These are phyloP conservation scores for Fusarium nematophilum DNA, from an alignment of 2,329 filamentous ascomycete genomes.

Conservation along the genomic window DNA sequence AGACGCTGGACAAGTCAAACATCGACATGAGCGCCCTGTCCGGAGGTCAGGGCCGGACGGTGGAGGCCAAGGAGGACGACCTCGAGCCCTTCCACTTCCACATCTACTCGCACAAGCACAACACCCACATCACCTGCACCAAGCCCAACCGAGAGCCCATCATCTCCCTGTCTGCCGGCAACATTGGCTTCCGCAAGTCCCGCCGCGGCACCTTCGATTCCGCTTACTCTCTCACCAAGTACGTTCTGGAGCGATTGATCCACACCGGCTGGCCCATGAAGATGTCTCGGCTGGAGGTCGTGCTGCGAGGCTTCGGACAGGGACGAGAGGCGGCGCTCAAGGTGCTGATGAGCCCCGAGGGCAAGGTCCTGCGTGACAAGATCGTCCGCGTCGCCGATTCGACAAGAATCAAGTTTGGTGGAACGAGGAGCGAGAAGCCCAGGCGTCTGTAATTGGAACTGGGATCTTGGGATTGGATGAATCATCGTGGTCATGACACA, in stretches of 20 bases:
- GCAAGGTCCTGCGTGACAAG: constrained; percentile 77
- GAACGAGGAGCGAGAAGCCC: constrained; percentile 84
- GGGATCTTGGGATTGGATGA: constrained; percentile 14
- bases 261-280: constrained; percentile 81
- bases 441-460: constrained; percentile 72
- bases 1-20: constrained; percentile 49
- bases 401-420: constrained; percentile 95
- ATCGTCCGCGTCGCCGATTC: constrained; percentile 85
- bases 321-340: constrained; percentile 92
- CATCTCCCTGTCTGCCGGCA: constrained; percentile 83
- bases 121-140: constrained; percentile 92
- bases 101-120: constrained; percentile 89
- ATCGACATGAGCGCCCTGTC: constrained; percentile 50
- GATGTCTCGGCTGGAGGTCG: constrained; percentile 82
- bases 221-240: constrained; percentile 88
- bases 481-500: constrained; percentile 19
- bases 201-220: constrained; percentile 88
- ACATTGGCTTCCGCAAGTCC: constrained; percentile 90
- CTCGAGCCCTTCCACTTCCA: constrained; percentile 84
- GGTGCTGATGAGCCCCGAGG: constrained; percentile 87
- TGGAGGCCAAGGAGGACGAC: constrained; percentile 49
- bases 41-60: constrained; percentile 30
- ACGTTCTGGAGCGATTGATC: constrained; percentile 85
- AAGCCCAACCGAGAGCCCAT: constrained; percentile 83
- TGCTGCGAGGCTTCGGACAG: constrained; percentile 85